Conservation (phyloP, 1,284 basidiomycete species). For the Tylopilus sp. region DNA sequence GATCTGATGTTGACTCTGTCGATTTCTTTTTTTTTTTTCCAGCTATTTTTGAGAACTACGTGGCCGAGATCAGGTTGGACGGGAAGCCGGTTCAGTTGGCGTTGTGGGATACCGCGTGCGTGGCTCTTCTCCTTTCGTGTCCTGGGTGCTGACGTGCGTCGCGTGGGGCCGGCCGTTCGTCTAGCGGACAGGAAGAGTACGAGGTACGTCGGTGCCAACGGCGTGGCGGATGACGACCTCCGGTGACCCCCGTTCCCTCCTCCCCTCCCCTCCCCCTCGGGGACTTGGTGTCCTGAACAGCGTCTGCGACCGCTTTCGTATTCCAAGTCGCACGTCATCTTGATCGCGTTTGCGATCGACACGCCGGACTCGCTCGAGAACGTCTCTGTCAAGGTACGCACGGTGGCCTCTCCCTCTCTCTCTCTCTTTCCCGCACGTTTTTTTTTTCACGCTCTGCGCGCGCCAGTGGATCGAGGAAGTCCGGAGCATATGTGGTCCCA, state of each 20-base stretch:
- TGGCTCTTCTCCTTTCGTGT: neutral
- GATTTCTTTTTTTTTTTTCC: conserved; percentile 13
- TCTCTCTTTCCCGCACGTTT: neutral
- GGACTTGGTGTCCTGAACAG: conserved; percentile 35
- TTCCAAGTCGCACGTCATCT: conserved; percentile 96
- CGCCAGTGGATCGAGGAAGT: conserved; percentile 95
- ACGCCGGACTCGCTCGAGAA: conserved; percentile 97
- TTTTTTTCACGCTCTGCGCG: neutral
- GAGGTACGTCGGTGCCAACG: conserved; percentile 40
- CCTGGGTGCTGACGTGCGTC: neutral
- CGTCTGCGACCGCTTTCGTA: conserved; percentile 93
- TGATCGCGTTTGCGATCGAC: conserved; percentile 96
- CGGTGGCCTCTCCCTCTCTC: neutral
- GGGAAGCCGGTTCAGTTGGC: conserved; percentile 96
- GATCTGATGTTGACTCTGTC: neutral
- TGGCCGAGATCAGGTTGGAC: conserved; percentile 95
- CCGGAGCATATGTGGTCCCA: conserved; percentile 82
- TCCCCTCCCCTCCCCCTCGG: too few relatives aligned
- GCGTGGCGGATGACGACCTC: too few relatives aligned
- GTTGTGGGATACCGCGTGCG: conserved; percentile 91
- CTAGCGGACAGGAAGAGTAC: conserved; percentile 89
- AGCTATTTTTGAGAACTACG: conserved; percentile 98
- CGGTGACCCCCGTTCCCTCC: too few relatives aligned
- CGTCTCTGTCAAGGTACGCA: conserved; percentile 79
- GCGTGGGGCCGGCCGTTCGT: too few relatives aligned